Base-by-base conservation (phyloP, 345 rosid species). In the Leavenworthia alabamica region DNA sequence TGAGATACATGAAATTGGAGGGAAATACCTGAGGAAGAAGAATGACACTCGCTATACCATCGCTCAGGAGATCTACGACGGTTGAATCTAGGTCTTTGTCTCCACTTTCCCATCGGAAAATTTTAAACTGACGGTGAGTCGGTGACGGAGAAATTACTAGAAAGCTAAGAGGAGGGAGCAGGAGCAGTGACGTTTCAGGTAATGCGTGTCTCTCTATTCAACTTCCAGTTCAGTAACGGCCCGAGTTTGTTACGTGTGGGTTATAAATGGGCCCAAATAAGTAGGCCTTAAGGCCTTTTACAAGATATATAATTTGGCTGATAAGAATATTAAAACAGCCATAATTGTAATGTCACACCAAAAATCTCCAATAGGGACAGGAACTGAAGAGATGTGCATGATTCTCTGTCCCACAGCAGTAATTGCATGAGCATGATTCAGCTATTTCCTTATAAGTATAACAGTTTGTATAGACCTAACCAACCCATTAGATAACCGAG, bases 61-160 rank as follows among this genome's bases (percentile, higher is more conserved):
- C 75, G 55, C 61, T 15, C 37, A 7, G 75, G 75, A 35, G 71
- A 71, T 50, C 75, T 57, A 15, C 66, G 66, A 57, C 71, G 75
- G 33, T 22, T 14, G 44, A 19, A 51, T 64, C 66, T 64, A 29
- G 75, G 53, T 27, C 75, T 54, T 6, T 58, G 47, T 11, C 52
- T 29, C 75, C 75, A 71, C 40, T 64, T 71, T 13, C 71, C 71
- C 75, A 71, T 71, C 3, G 32, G 44, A 19, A 42, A 56, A 37
- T 53, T 12, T 26, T 46, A 33, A 33, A 60, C 4, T 13, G 17
- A 10, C 14, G 11, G 22, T 14, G 28, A 40, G 17, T 7, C 14
- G 11, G 22, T 14, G 28, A 40, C 10, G 1, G 44, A 20, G 22
- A 20, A 20, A 36, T 12, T 19, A n/a, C 35, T 3, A 19, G 26